phyloP scores from a whole-genome alignment of 306 rosid species.

The Prinsepia uniflora region DNA sequence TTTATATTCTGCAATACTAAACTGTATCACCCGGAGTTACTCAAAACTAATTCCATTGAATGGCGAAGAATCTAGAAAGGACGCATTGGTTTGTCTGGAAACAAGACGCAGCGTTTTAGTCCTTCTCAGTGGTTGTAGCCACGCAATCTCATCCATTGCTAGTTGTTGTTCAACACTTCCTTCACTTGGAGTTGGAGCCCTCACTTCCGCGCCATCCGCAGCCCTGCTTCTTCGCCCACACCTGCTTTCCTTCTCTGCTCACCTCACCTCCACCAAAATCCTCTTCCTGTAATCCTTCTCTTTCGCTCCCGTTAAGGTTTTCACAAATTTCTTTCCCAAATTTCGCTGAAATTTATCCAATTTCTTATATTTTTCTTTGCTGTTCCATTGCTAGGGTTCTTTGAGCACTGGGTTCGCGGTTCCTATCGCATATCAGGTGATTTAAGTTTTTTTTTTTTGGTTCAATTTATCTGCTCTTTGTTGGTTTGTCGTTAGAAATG shows the following conservation, averaged over 20 bases:
- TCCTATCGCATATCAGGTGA: slow-evolving; percentile 11
- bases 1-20: no score
- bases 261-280: background rate
- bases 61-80: background rate
- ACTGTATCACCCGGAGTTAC: no score
- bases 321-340: background rate
- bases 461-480: background rate
- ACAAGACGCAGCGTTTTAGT: slow-evolving; percentile 12
- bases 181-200: slow-evolving; percentile 1
- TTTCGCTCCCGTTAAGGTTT: background rate
- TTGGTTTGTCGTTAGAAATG: background rate
- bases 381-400: slow-evolving; percentile 9
- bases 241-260: background rate
- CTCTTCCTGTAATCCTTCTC: background rate
- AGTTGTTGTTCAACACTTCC: background rate
- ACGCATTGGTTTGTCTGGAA: background rate
- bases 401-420: background rate
- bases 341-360: background rate
- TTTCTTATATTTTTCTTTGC: background rate
- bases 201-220: slow-evolving; percentile 21
- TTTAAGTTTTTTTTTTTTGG: background rate
- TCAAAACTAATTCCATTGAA: background rate
- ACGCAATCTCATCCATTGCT: slow-evolving; percentile 18
- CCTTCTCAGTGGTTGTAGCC: background rate
- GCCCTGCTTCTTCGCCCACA: background rate